A percentile compares a stretch with the other conserved stretches of the same genome.
Conservation (phyloP, 148 eudicot genomes). For the Agrostemma githago region DNA sequence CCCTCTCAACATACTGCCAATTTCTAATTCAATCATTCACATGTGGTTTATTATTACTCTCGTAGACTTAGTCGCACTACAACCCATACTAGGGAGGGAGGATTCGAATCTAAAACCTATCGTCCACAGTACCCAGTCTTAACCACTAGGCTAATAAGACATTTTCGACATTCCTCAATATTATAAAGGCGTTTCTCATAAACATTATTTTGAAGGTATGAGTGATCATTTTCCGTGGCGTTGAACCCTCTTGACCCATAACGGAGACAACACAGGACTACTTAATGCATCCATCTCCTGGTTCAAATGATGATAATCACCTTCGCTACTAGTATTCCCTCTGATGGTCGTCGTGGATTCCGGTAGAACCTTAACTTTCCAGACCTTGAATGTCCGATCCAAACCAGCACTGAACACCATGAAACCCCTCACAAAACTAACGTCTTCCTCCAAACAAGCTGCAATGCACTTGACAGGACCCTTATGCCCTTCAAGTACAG, state of each 20-base stretch:
- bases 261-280: slow-evolving; percentile 47
- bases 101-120: too few species aligned
- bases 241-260: slow-evolving; percentile 45
- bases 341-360: slow-evolving; percentile 5
- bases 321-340: neutral
- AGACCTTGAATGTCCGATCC: slow-evolving; percentile 57
- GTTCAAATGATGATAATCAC: neutral
- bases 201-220: too few species aligned
- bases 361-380: slow-evolving; percentile 50
- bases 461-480: slow-evolving; percentile 61
- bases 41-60: too few species aligned
- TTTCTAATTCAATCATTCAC: too few species aligned
- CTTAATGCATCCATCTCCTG: neutral
- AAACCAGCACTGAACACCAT: slow-evolving; percentile 50
- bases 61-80: too few species aligned
- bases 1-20: too few species aligned
- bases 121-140: too few species aligned
- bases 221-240: neutral
- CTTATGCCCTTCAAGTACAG: slow-evolving; percentile 54
- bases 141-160: too few species aligned
- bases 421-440: slow-evolving; percentile 24
- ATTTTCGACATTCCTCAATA: too few species aligned
- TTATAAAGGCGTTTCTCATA: too few species aligned
- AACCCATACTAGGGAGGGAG: too few species aligned
- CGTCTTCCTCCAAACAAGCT: slow-evolving; percentile 36